Evolutionary conservation across 2,329 filamentous ascomycete species (phyloP), one percentile per base, ranked within the genome.

Genomic region (Stemphylium vesicarium): DNA sequence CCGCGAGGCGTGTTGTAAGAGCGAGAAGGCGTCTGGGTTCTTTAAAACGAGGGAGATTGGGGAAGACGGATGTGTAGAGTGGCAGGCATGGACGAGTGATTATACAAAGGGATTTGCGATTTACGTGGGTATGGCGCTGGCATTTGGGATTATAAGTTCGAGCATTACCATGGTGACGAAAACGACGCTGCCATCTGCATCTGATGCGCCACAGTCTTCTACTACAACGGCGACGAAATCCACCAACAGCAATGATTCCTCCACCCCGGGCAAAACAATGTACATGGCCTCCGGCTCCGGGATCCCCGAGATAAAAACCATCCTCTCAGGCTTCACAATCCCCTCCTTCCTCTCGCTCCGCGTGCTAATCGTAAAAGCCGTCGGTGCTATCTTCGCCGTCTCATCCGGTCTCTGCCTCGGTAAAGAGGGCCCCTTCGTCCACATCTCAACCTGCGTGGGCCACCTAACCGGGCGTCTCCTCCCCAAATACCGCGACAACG

Each of bases 261-360:
- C 6, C 41, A 70, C 7, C 16, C 57, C 61, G 20, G 80, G 79
- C 0, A 86, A 85, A 66, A 75, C 70, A 4, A 84, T 85, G 77
- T 86, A 84, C 63, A 83, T 85, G 81, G 82, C 83, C 3, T 80
- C 82, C 31, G 84, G 84, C 5, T 81, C 78, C 54, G 84, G 84
- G 0, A 86, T 87, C 31, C 84, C 84, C 0, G 84, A 86, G 69
- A 85, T 86, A 74, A 86, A 86, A 68, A 85, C 83, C 1, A 83
- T 86, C 35, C 71, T 86, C 2, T 84, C 81, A 3, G 84, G 84
- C n/a, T 86, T 86, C 66, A 81, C 82, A 12, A 85, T 86, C 39
- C 83, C 83, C 1, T 77, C 82, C 40, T 84, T 85, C 56, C 77
- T 87, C 2, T 80, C 81, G 53, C 72, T 84, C 59, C 82, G 81